Conservation (phyloP, 495 filamentous ascomycete genomes). For the Podospora sp. region DNA sequence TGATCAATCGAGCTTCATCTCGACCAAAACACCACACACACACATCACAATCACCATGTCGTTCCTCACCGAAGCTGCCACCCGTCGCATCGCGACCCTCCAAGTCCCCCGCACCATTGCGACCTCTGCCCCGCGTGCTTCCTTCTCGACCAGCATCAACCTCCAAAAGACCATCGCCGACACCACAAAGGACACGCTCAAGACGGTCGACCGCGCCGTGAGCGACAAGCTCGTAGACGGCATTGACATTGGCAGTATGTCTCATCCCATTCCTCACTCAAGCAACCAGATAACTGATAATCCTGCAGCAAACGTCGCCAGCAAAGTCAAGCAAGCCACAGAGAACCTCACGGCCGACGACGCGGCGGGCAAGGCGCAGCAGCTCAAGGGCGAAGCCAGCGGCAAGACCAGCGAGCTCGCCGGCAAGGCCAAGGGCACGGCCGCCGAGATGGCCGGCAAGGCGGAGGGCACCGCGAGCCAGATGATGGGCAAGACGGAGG, state of each 20-base stretch:
- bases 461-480: constrained; percentile 31
- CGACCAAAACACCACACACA: constrained; percentile 19
- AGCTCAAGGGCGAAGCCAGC: constrained; percentile 27
- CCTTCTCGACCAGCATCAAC: constrained; percentile 47
- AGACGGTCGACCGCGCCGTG: constrained; percentile 54
- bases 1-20: background rate
- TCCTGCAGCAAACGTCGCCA: constrained; percentile 43
- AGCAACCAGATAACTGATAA: constrained; percentile 13
- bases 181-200: constrained; percentile 53
- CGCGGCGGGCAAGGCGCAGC: constrained; percentile 16
- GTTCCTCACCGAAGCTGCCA: constrained; percentile 45
- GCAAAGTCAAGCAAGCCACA: constrained; percentile 47
- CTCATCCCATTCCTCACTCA: background rate
- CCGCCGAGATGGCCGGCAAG: constrained; percentile 37
- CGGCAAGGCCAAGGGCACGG: constrained; percentile 41
- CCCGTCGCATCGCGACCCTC: constrained; percentile 41
- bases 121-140: constrained; percentile 35
- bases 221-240: constrained; percentile 59
- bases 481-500: constrained; percentile 20
- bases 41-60: constrained; percentile 45
- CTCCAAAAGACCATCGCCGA: constrained; percentile 50
- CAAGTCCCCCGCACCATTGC: constrained; percentile 26
- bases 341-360: constrained; percentile 28
- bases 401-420: constrained; percentile 37
- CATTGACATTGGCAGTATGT: constrained; percentile 55